Percentiles rank a stretch among this genome's conserved stretches.
phyloP scores from a whole-genome alignment of 2,329 filamentous ascomycete genomes.

The Rugonectria rugulosa region DNA sequence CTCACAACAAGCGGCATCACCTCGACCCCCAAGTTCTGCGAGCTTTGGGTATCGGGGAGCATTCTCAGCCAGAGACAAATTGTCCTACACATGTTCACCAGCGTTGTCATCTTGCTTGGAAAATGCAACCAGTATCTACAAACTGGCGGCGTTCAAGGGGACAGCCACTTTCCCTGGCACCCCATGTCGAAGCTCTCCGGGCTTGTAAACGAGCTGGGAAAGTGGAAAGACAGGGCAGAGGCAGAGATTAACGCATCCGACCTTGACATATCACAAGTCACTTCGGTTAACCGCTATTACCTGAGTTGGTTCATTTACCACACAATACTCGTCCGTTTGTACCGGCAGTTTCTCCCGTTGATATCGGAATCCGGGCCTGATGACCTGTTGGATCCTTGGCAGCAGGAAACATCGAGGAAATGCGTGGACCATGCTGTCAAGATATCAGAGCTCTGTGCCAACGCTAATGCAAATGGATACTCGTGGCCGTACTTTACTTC shows the following conservation, averaged over 20 bases:
- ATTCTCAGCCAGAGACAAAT: not conserved
- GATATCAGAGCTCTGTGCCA: slow-evolving; percentile 10
- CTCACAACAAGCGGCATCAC: not conserved
- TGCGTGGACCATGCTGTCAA: slow-evolving; percentile 13
- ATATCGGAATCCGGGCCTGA: slow-evolving; percentile 8
- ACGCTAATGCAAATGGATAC: slow-evolving; percentile 16
- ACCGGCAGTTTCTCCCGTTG: slow-evolving; percentile 24
- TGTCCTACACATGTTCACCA: slow-evolving; percentile 8
- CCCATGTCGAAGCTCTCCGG: slow-evolving; percentile 18
- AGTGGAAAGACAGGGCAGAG: slow-evolving; percentile 4
- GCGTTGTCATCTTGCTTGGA: slow-evolving; percentile 11
- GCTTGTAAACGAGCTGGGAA: slow-evolving; percentile 4
- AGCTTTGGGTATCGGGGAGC: not conserved
- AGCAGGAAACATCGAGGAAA: slow-evolving; percentile 22
- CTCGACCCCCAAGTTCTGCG: not conserved
- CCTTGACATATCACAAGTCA: slow-evolving; percentile 17
- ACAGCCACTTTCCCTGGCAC: slow-evolving; percentile 27
- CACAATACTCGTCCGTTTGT: slow-evolving; percentile 15
- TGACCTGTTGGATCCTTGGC: slow-evolving; percentile 21
- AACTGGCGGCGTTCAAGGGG: slow-evolving; percentile 23
- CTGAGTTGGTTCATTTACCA: slow-evolving; percentile 26
- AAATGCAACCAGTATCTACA: slow-evolving; percentile 22
- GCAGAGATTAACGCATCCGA: not conserved
- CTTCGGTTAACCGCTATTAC: slow-evolving; percentile 13
- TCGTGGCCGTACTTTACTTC: slow-evolving; percentile 26